Evolutionary conservation across 306 rosid species (phyloP).

Genomic region (Crataegus laevigata): DNA sequence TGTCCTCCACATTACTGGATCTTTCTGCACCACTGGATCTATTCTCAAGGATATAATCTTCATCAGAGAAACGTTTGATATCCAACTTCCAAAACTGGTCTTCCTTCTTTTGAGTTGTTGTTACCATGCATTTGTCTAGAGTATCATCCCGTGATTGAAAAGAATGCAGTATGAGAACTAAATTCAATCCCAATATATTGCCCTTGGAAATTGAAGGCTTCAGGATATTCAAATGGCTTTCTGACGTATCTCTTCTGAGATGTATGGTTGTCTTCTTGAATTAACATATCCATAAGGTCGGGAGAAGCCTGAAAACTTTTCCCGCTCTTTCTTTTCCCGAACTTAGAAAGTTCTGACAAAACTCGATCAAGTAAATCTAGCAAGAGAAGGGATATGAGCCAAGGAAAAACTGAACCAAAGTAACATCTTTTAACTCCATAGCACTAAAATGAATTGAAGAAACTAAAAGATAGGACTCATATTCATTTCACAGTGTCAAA

Average conservation of each 20-base stretch:
- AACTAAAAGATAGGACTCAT: constrained; percentile 16
- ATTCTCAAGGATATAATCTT: constrained; percentile 31
- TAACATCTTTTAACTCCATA: constrained; percentile 1
- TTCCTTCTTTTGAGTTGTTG: constrained; percentile 19
- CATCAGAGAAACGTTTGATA: constrained; percentile 16
- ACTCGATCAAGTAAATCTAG: constrained; percentile 42
- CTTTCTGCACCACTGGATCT: constrained; percentile 24
- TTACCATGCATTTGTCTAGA: constrained; percentile 29
- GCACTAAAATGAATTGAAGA: background rate
- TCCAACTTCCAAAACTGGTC: constrained; percentile 22
- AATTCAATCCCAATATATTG: constrained; percentile 27
- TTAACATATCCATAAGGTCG: constrained; percentile 33
- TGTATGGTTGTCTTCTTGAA: constrained; percentile 34
- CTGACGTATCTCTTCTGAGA: constrained; percentile 24
- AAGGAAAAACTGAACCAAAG: constrained; percentile 24
- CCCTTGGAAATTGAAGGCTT: constrained; percentile 28
- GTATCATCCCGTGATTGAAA: constrained; percentile 33
- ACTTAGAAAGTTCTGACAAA: constrained; percentile 19
- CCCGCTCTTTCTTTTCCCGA: constrained; percentile 18
- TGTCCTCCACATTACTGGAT: constrained; percentile 27
- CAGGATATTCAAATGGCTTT: constrained; percentile 23
- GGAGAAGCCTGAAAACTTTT: constrained; percentile 28
- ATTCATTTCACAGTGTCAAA: constrained; percentile 1
- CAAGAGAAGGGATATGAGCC: constrained; percentile 6
- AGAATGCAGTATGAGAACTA: constrained; percentile 26